Conservation (phyloP, 805 yeast species). For the Komagataella ulmi region DNA sequence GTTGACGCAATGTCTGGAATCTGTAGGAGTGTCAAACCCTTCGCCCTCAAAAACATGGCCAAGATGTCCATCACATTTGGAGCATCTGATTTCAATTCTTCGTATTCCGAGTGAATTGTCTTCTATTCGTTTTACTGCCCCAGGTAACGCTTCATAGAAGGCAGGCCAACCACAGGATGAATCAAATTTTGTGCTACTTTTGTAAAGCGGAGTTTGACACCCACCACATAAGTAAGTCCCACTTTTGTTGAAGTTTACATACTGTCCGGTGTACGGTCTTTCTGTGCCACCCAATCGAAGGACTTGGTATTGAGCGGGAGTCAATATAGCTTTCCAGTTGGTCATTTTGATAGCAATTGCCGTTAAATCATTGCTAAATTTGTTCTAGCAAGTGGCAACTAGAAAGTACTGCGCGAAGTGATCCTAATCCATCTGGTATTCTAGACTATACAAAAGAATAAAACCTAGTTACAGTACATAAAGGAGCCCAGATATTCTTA, state of each 20-base stretch:
- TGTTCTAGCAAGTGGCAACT: not conserved
- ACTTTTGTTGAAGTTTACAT: slow-evolving; percentile 27
- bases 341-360: not conserved
- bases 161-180: slow-evolving; percentile 99
- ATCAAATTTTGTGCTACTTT: slow-evolving; percentile 69
- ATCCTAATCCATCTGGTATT: no score
- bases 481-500: not conserved
- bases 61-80: slow-evolving; percentile 82
- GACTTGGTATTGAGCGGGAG: slow-evolving; percentile 68
- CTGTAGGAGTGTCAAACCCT: slow-evolving; percentile 78
- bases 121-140: slow-evolving; percentile 45
- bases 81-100: slow-evolving; percentile 82
- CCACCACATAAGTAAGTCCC: slow-evolving; percentile 83
- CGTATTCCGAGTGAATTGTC: slow-evolving; percentile 67
- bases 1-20: slow-evolving; percentile 92
- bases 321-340: slow-evolving; percentile 61
- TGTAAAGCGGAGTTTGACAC: slow-evolving; percentile 70
- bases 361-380: not conserved
- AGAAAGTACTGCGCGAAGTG: not conserved
- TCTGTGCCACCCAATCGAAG: slow-evolving; percentile 68
- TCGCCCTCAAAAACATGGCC: slow-evolving; percentile 95
- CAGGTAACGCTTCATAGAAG: slow-evolving; percentile 81
- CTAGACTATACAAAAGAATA: not conserved
- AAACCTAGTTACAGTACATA: not conserved
- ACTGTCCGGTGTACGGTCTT: slow-evolving; percentile 51